These are phyloP conservation scores for Geotrichum reessii DNA, from an alignment of 1,139 yeast genomes.

Conservation along the genomic window DNA sequence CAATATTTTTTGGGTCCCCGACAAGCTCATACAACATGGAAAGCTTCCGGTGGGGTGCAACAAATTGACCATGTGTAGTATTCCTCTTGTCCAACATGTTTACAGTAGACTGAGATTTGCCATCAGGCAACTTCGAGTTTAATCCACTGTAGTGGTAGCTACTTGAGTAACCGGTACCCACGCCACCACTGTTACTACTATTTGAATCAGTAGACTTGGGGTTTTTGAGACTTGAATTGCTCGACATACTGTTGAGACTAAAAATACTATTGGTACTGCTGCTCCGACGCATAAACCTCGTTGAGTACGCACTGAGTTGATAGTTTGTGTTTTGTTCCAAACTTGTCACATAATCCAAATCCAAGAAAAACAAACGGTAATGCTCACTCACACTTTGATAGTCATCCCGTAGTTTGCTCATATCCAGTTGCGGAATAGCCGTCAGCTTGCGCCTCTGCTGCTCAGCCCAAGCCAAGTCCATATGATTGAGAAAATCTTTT, in stretches of 20 bases:
- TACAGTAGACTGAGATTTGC: not conserved
- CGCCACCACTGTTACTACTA: not conserved
- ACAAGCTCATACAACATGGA: conserved; percentile 43
- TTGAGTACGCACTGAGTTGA: conserved; percentile 1
- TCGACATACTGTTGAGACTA: conserved; percentile 4
- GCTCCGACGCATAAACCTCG: conserved; percentile 3
- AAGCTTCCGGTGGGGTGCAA: conserved; percentile 34
- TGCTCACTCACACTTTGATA: conserved; percentile 24
- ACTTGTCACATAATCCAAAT: conserved; percentile 26
- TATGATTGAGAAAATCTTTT: conserved; percentile 47
- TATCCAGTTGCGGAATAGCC: conserved; percentile 30
- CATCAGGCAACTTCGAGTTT: not conserved
- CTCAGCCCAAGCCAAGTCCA: conserved; percentile 59
- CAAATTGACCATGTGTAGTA: conserved; percentile 20
- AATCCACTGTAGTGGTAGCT: not conserved
- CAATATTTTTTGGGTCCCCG: conserved; percentile 52
- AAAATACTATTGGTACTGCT: conserved; percentile 9
- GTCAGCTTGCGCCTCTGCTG: conserved; percentile 42
- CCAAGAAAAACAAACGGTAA: conserved; percentile 34
- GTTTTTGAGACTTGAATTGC: conserved; percentile 4
- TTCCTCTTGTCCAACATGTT: conserved; percentile 13
- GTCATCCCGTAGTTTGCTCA: conserved; percentile 23
- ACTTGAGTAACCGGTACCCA: not conserved
- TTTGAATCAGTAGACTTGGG: not conserved
- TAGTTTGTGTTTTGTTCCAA: not conserved